phyloP scores from a whole-genome alignment of 1,139 yeast species.

The Pichia sorboxylosa region DNA sequence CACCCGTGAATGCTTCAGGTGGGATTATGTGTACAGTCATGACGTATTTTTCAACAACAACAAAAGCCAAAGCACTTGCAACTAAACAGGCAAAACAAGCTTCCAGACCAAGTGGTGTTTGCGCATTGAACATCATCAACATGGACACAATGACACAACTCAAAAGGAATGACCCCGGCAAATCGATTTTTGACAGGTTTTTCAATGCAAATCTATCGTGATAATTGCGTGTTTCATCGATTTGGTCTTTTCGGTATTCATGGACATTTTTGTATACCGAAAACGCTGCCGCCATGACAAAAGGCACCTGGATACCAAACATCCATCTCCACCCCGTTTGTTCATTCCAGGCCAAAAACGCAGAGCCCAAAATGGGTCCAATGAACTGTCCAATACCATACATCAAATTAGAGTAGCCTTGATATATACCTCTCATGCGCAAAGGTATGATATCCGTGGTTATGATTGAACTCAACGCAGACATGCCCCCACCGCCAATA shows the following conservation, averaged over 20 bases:
- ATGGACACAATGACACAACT: slow-evolving; percentile 22
- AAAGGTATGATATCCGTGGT: slow-evolving; percentile 25
- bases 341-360: slow-evolving; percentile 23
- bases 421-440: slow-evolving; percentile 23
- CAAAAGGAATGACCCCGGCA: slow-evolving; percentile 28
- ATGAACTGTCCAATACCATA: slow-evolving; percentile 31
- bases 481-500: slow-evolving; percentile 26
- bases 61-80: slow-evolving; percentile 24
- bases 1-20: slow-evolving; percentile 31
- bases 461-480: slow-evolving; percentile 24
- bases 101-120: slow-evolving; percentile 3
- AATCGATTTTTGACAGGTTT: slow-evolving; percentile 28
- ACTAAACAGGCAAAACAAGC: slow-evolving; percentile 10
- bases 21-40: slow-evolving; percentile 48
- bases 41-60: slow-evolving; percentile 34
- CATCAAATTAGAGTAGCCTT: slow-evolving; percentile 29
- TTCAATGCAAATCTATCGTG: slow-evolving; percentile 24
- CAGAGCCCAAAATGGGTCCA: slow-evolving; percentile 33
- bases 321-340: slow-evolving; percentile 33
- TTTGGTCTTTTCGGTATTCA: slow-evolving; percentile 22
- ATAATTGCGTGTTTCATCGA: slow-evolving; percentile 22
- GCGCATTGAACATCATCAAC: slow-evolving; percentile 25
- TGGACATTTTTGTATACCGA: slow-evolving; percentile 24
- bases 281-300: slow-evolving; percentile 25
- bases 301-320: slow-evolving; percentile 30